Evolutionary conservation across 306 rosid species (phyloP).

Genomic region (Lablab purpureus): DNA sequence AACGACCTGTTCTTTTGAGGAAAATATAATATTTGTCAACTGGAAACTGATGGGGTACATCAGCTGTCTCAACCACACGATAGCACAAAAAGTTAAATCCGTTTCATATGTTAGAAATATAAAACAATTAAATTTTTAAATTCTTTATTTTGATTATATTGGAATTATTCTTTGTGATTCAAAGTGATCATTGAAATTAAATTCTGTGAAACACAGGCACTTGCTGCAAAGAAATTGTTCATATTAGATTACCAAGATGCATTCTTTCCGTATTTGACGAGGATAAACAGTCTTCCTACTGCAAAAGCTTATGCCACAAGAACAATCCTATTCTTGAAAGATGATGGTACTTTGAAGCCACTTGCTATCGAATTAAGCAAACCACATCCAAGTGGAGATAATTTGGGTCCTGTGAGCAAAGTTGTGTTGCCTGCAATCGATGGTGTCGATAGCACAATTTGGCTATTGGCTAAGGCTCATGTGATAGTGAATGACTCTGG

Average conservation of each 20-base stretch:
- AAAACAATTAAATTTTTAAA: background rate
- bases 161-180: background rate
- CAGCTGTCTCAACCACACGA: background rate
- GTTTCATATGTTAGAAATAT: background rate
- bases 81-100: no score
- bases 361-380: conserved; percentile 69
- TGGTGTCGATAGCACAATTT: conserved; percentile 37
- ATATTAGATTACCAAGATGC: conserved; percentile 76
- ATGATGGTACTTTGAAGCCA: conserved; percentile 77
- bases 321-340: conserved; percentile 68
- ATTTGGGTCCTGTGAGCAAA: conserved; percentile 60
- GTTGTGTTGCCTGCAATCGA: background rate
- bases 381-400: conserved; percentile 63
- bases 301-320: conserved; percentile 69
- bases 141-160: background rate
- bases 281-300: conserved; percentile 46
- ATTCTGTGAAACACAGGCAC: conserved; percentile 56
- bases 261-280: conserved; percentile 65
- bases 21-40: background rate
- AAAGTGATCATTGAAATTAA: background rate
- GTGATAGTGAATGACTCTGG: conserved; percentile 75
- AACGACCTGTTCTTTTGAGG: background rate
- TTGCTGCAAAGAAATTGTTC: conserved; percentile 61
- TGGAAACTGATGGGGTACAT: background rate
- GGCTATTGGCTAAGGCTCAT: conserved; percentile 81